These are phyloP conservation scores for Omphalotus olearius DNA, from an alignment of 1,284 basidiomycete species.

Conservation along the genomic window DNA sequence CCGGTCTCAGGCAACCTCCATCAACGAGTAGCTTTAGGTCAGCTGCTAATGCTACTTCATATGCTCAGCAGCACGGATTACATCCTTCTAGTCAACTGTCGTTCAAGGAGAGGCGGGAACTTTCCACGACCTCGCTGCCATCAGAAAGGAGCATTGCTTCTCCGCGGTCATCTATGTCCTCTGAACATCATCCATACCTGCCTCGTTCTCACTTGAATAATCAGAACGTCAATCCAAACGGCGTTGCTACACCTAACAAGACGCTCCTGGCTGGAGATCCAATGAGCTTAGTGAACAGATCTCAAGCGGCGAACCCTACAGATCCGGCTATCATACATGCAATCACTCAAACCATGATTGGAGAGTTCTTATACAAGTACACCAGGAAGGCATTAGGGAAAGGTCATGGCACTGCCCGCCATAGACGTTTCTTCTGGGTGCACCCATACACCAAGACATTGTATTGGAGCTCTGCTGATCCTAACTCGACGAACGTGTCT, in stretches of 20 bases:
- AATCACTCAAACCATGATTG: constrained; percentile 99
- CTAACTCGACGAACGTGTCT: constrained; percentile 79
- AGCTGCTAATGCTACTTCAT: constrained; percentile 51
- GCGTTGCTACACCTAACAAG: constrained; percentile 8
- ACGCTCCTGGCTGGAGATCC: constrained; percentile 8
- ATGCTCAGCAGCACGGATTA: constrained; percentile 38
- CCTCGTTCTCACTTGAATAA: constrained; percentile 16
- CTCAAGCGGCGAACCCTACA: constrained; percentile 44
- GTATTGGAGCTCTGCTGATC: constrained; percentile 96
- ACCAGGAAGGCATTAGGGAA: constrained; percentile 89
- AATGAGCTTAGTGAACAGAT: neutral
- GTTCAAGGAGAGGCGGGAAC: constrained; percentile 48
- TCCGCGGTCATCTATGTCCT: constrained; percentile 75
- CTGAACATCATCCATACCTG: constrained; percentile 52
- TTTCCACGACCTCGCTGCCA: constrained; percentile 62
- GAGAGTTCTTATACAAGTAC: constrained; percentile 98
- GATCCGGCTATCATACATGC: constrained; percentile 90
- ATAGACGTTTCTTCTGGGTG: constrained; percentile 98
- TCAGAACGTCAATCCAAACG: constrained; percentile 1
- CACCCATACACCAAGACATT: constrained; percentile 98
- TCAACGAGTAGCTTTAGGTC: constrained; percentile 81
- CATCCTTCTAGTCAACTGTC: constrained; percentile 34
- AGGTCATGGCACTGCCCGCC: constrained; percentile 86
- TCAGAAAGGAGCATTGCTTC: constrained; percentile 64
- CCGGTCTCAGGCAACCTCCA: constrained; percentile 58